A percentile compares a stretch with the other conserved stretches of the same genome.
Evolutionary conservation across 805 yeast species (phyloP).

Genomic region (Maudiozyma serrabonitensis): DNA sequence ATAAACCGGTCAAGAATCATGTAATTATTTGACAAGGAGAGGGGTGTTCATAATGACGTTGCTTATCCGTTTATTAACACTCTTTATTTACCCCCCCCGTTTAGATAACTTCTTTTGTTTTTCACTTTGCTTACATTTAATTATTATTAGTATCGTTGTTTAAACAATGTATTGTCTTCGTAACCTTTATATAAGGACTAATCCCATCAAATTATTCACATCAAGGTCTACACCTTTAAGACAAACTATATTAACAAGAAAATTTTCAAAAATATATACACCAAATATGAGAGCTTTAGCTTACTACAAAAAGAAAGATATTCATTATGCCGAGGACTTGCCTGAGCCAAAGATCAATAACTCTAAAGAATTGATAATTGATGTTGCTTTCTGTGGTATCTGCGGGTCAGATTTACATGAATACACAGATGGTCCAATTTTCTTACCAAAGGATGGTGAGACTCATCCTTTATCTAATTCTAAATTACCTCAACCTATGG

Average conservation of each 20-base stretch:
- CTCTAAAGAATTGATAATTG: slow-evolving; percentile 33
- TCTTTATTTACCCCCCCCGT: no score
- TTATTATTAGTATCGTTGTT: neutral
- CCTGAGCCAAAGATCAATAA: slow-evolving; percentile 29
- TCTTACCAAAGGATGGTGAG: slow-evolving; percentile 35
- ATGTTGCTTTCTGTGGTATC: slow-evolving; percentile 44
- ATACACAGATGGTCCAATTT: slow-evolving; percentile 47
- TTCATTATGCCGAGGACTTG: slow-evolving; percentile 32
- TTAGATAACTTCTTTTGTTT: no score
- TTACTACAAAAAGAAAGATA: slow-evolving; percentile 36
- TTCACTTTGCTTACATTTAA: no score
- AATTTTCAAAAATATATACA: neutral
- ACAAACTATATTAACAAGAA: neutral
- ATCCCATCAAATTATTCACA: neutral
- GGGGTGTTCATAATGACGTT: no score
- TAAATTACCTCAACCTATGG: slow-evolving; percentile 37
- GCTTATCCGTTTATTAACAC: no score
- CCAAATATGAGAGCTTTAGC: slow-evolving; percentile 38
- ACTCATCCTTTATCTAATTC: slow-evolving; percentile 32
- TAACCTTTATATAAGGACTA: neutral
- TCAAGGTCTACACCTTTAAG: neutral
- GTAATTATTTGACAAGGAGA: no score
- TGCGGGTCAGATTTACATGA: slow-evolving; percentile 57
- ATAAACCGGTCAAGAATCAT: no score
- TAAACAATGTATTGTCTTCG: neutral